Base-by-base conservation (phyloP, 805 yeast species). In the Saturnispora besseyi region DNA sequence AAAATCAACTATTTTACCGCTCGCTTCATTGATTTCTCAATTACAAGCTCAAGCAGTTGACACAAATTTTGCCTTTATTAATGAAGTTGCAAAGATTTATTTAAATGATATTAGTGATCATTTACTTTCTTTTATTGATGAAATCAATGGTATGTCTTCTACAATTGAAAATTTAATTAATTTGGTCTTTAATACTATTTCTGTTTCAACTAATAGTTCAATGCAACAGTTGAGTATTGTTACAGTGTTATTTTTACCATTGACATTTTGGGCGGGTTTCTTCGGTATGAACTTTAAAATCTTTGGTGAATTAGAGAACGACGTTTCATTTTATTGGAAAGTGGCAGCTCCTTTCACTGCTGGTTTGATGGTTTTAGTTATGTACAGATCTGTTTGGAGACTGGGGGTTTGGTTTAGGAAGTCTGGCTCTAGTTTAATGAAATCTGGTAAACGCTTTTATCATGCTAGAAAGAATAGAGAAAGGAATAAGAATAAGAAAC, bases 261-360 rank as follows among this genome's bases (percentile, higher is more conserved):
- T 79, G 48, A 72, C 79, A 5, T 79, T 79, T 57, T 69, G 81
- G 72, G 77, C 83, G 1, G 83, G 84, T 11, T 79, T 77, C 57
- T 79, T 75, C 51, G 81, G 81, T 15, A 77, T 77, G 81, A 77
- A 77, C 56, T 77, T 77, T 57, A 59, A 63, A 28, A 51, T 58
- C 6, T 77, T 77, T 53, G 67, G 66, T 3, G 69, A 71, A 45
- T 59, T 77, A 38, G 56, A 67, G 13, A 51, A 64, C 33, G 63
- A 65, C 33, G 75, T 72, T 3, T 56, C 60, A 5, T 74, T 70
- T 55, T 76, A 75, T 57, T 76, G 81, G 81, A 60, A 64, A 12
- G 59, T 76, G 8, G 74, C 78, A 1, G 50, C 68, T 1, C 74
- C 75, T 0, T 72, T 72, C 56, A 66, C 71, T 45, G 61, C 58